Percentiles rank a stretch among this genome's conserved stretches.
phyloP scores from a whole-genome alignment of 2,329 filamentous ascomycete genomes.

The Alternaria longipes region DNA sequence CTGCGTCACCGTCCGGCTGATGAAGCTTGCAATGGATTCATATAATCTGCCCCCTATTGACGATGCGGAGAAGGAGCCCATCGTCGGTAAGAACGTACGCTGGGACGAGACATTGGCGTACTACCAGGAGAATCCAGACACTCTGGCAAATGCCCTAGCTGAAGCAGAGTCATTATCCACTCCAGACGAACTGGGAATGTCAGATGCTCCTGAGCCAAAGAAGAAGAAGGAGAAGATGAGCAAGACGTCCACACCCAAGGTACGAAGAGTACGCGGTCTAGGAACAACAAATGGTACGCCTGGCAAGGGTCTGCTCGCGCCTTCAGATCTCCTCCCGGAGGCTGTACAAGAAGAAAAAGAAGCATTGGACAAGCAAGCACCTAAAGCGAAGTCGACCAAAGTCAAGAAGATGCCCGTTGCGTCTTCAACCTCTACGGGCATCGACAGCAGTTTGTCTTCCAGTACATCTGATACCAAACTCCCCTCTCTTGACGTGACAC shows the following conservation, averaged over 20 bases:
- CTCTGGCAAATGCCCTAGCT: constrained; percentile 34
- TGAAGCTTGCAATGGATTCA: constrained; percentile 52
- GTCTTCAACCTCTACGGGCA: constrained; percentile 10
- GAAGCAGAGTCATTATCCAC: constrained; percentile 45
- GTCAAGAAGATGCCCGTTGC: constrained; percentile 35
- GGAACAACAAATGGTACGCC: constrained; percentile 52
- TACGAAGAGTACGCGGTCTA: constrained; percentile 43
- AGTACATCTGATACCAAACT: constrained; percentile 25
- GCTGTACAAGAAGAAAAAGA: constrained; percentile 38
- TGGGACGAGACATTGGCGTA: constrained; percentile 60
- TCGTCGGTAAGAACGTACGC: constrained; percentile 49
- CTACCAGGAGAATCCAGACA: constrained; percentile 53
- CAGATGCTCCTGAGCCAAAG: constrained; percentile 34
- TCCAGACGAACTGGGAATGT: constrained; percentile 44
- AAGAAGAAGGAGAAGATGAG: constrained; percentile 28
- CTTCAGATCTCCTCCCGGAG: constrained; percentile 43
- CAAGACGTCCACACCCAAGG: constrained; percentile 44
- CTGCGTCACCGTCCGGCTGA: constrained; percentile 54
- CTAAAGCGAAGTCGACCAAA: constrained; percentile 32
- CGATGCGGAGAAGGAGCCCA: constrained; percentile 25
- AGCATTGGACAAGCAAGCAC: constrained; percentile 20
- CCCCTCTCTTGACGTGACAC: constrained; percentile 30
- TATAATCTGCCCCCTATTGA: constrained; percentile 25
- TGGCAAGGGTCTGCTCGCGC: constrained; percentile 46
- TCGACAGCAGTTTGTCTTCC: constrained; percentile 18